Percentiles rank a stretch among this genome's conserved stretches.
Evolutionary conservation across 345 rosid genomes (phyloP).

Genomic region (Corchorus olitorius): DNA sequence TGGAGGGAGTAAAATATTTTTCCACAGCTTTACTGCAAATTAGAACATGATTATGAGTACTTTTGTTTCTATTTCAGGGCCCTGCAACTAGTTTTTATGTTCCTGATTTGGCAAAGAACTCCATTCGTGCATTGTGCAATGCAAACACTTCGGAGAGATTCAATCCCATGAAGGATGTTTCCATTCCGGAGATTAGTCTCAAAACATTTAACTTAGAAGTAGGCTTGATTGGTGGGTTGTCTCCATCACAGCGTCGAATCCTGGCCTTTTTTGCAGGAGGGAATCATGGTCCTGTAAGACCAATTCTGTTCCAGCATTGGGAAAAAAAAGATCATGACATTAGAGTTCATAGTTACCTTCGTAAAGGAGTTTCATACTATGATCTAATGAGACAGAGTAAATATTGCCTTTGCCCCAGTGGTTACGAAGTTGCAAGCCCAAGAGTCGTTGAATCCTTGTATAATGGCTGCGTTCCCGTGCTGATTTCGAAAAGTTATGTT

Average conservation of each 20-base stretch:
- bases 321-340: constrained; percentile 70
- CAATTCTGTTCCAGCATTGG: constrained; percentile 75
- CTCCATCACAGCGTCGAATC: constrained; percentile 64
- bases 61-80: constrained; percentile 35
- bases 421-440: constrained; percentile 93
- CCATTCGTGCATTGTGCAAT: constrained; percentile 79
- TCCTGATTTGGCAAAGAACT: constrained; percentile 48
- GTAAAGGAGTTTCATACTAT: constrained; percentile 58
- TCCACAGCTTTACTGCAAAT: no score
- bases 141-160: constrained; percentile 84
- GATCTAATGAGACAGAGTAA: constrained; percentile 74
- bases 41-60: constrained; percentile 54
- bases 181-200: constrained; percentile 77
- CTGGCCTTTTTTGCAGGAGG: constrained; percentile 90
- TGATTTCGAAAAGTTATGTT: constrained; percentile 68
- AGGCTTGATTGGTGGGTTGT: constrained; percentile 67
- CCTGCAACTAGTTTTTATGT: constrained; percentile 57
- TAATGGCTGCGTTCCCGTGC: constrained; percentile 80
- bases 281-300: constrained; percentile 77
- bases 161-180: constrained; percentile 68
- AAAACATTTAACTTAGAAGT: constrained; percentile 38
- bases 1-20: no score
- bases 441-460: constrained; percentile 82
- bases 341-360: constrained; percentile 66
- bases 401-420: constrained; percentile 87